A percentile compares a stretch with the other conserved stretches of the same genome.
Conservation (phyloP, 192 early-diverging fungal genomes). For the Entomortierella parvispora region DNA sequence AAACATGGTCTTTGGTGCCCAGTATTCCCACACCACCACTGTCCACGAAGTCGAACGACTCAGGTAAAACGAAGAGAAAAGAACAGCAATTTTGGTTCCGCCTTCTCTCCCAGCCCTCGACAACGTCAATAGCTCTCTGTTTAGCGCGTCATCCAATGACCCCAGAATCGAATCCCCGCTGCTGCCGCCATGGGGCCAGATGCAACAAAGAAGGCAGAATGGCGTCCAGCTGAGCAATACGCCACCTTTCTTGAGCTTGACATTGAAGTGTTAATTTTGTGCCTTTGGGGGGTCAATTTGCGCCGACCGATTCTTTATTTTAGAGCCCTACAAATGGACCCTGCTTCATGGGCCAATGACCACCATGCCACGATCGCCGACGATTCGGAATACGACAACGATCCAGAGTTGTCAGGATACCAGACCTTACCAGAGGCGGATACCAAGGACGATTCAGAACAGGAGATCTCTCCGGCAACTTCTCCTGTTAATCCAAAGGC, state of each 20-base stretch:
- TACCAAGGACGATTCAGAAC: constrained; percentile 41
- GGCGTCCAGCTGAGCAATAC: no score
- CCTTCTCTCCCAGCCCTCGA: no score
- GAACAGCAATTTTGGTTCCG: no score
- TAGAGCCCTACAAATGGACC: constrained; percentile 49
- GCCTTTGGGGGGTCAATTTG: no score
- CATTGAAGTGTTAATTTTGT: no score
- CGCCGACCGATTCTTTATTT: no score
- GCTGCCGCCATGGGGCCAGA: no score
- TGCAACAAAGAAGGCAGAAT: no score
- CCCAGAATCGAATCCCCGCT: not conserved
- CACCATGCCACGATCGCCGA: constrained; percentile 17
- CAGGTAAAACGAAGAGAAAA: constrained; percentile 9
- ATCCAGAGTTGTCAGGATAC: constrained; percentile 49
- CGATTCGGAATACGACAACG: constrained; percentile 35
- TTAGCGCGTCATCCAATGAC: no score
- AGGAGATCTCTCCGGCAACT: constrained; percentile 9
- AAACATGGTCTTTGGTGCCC: constrained; percentile 54
- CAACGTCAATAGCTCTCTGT: no score
- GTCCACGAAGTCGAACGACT: constrained; percentile 45
- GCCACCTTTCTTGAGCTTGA: no score
- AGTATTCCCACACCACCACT: constrained; percentile 59
- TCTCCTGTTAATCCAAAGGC: constrained; percentile 14
- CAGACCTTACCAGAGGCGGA: constrained; percentile 44
- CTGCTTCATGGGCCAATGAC: constrained; percentile 28